Percentiles rank a stretch among this genome's conserved stretches.
Conservation (phyloP, 441 rosid genomes). For the Aleurites moluccanus region DNA sequence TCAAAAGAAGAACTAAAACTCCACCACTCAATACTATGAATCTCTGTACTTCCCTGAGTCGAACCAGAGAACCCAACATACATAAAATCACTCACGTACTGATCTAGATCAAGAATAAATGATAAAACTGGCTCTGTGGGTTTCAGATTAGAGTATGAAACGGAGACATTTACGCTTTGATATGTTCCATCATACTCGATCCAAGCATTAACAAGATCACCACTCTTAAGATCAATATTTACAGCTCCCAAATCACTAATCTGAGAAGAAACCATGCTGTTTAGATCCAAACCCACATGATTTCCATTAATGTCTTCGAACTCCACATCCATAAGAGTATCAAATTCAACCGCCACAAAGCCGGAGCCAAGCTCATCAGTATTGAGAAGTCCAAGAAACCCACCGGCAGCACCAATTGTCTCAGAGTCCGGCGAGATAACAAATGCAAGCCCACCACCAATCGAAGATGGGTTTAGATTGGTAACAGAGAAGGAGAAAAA, state of each 20-base stretch:
- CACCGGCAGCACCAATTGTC: constrained; percentile 56
- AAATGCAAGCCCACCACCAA: constrained; percentile 96
- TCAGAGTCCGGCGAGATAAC: constrained; percentile 69
- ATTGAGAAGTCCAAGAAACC: no score
- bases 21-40: constrained; percentile 93
- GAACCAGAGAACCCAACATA: constrained; percentile 96
- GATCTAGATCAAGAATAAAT: constrained; percentile 60
- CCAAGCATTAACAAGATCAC: constrained; percentile 81
- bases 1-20: constrained; percentile 73
- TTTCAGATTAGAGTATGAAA: constrained; percentile 86
- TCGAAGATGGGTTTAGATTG: constrained; percentile 82
- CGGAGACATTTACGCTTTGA: constrained; percentile 41
- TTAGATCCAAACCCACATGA: constrained; percentile 91
- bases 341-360: constrained; percentile 89
- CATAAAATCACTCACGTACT: constrained; percentile 78
- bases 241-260: constrained; percentile 57
- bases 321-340: constrained; percentile 83
- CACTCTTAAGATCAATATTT: constrained; percentile 83
- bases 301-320: constrained; percentile 84
- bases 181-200: constrained; percentile 59
- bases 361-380: constrained; percentile 41
- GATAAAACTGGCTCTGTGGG: constrained; percentile 68
- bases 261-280: constrained; percentile 66
- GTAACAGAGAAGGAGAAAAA: constrained; percentile 76
- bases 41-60: constrained; percentile 92